These are phyloP conservation scores for Polygonum aviculare DNA, from an alignment of 148 eudicot genomes.

Conservation along the genomic window DNA sequence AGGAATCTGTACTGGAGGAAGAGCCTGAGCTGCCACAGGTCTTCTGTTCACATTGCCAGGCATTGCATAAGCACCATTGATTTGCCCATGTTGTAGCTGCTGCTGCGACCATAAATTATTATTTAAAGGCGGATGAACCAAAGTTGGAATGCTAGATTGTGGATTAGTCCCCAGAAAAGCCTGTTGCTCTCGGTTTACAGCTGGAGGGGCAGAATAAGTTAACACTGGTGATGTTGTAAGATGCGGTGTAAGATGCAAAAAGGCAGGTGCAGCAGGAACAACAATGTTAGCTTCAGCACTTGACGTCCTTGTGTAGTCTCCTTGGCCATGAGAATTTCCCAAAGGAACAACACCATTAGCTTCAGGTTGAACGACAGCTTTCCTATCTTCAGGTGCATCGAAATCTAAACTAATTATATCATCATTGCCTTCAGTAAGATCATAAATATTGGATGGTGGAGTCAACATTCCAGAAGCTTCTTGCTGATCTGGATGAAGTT, in stretches of 20 bases:
- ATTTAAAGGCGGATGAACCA: slow-evolving; percentile 20
- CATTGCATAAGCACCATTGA: slow-evolving; percentile 28
- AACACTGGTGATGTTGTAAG: slow-evolving; percentile 29
- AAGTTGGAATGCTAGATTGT: slow-evolving; percentile 13
- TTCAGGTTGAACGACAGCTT: slow-evolving; percentile 28
- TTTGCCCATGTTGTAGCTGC: slow-evolving; percentile 23
- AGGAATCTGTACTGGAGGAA: slow-evolving; percentile 47
- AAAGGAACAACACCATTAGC: slow-evolving; percentile 22
- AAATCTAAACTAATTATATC: slow-evolving; percentile 18
- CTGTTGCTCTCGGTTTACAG: slow-evolving; percentile 27
- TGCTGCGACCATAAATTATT: slow-evolving; percentile 24
- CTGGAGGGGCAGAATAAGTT: slow-evolving; percentile 49
- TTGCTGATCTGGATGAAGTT: slow-evolving; percentile 19
- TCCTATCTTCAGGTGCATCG: slow-evolving; percentile 35
- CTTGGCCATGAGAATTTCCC: slow-evolving; percentile 20
- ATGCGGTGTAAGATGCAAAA: slow-evolving; percentile 19
- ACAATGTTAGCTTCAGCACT: slow-evolving; percentile 19
- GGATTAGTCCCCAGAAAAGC: slow-evolving; percentile 24
- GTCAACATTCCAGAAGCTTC: slow-evolving; percentile 16
- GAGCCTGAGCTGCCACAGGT: slow-evolving; percentile 50
- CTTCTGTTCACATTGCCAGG: slow-evolving; percentile 37
- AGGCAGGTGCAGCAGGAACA: slow-evolving; percentile 13
- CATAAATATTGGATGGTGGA: slow-evolving; percentile 32
- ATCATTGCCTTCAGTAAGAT: slow-evolving; percentile 60
- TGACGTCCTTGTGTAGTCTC: slow-evolving; percentile 17